Evolutionary conservation across 2,329 filamentous ascomycete species (phyloP), one percentile per base, ranked within the genome.

Genomic region (Fusarium chuoi): DNA sequence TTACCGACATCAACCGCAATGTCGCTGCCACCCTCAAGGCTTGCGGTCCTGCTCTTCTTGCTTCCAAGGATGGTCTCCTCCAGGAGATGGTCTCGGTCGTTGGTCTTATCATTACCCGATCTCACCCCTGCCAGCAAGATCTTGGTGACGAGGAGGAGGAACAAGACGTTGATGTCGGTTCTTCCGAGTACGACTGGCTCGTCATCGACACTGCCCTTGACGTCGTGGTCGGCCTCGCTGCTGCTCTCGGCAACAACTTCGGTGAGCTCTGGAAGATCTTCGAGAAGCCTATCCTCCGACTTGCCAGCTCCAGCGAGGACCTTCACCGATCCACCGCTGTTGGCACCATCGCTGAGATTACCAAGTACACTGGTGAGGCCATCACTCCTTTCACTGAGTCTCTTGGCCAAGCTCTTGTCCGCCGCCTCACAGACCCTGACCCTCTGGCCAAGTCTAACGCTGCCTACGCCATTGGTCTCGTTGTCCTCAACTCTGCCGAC

Each of bases 101-200:
- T 64, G 88, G 91, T 69, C 88, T 93, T 56, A 91, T 98, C 80
- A 92, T 98, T 79, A 96, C 92, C 72, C 95, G 96, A 84, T 92
- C 93, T 71, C 96, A 99, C 85, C 92, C 94, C 64, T 98, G 94
- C 86, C 96, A 99, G 84, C 90, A 96, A 79, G 96, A 98, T 80
- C 90, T 97, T 28, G 94, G 93, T 51, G 92, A 93, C 68, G 92
- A 94, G 70, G 93, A 94, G 63, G 95, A 96, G 77, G 90, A 92
- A 71, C 88, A 90, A 63, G 91, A 91, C n/a, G 86, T 91, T 15
- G 90, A 93, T 63, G 86, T 86, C 61, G 96, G 95, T 81, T 93
- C 93, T 36, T 97, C 96, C 6, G 96, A 99, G 85, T 98, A 97
- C 79, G 96, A 98, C 86, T 98, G 96, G 96, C 90, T 98, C 24